Conservation (phyloP, 1,139 yeast genomes). For the Entelexis paramagnoliae region DNA sequence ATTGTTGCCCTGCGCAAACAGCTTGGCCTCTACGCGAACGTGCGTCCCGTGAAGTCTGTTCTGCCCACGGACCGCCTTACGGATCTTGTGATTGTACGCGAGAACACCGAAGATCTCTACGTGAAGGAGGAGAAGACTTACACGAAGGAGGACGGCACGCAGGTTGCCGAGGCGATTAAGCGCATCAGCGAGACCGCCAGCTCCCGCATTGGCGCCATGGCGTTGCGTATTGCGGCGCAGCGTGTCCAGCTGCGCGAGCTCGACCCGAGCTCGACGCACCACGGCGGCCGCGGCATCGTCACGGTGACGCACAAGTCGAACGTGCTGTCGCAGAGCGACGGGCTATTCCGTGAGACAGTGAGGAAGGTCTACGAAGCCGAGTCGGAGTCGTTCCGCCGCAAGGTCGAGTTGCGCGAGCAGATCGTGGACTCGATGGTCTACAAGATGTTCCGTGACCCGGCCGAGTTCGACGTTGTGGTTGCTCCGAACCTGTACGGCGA, state of each 20-base stretch:
- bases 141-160: constrained; percentile 52
- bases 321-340: constrained; percentile 85
- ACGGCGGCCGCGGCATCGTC: constrained; percentile 48
- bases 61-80: constrained; percentile 73
- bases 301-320: constrained; percentile 96
- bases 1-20: constrained; percentile 95
- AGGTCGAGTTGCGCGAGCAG: constrained; percentile 74
- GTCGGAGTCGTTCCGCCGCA: constrained; percentile 36
- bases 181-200: constrained; percentile 87
- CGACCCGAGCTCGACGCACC: constrained; percentile 41
- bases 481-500: constrained; percentile 98
- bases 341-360: constrained; percentile 88
- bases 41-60: constrained; percentile 93
- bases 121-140: constrained; percentile 81
- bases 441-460: constrained; percentile 96
- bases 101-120: constrained; percentile 94
- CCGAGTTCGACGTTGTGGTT: constrained; percentile 90
- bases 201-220: constrained; percentile 76
- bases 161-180: constrained; percentile 94
- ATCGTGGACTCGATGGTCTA: constrained; percentile 98
- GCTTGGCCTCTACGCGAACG: constrained; percentile 89
- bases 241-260: constrained; percentile 71
- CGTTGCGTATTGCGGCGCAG: constrained; percentile 83
- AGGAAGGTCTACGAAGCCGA: constrained; percentile 63
- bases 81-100: constrained; percentile 95